phyloP scores from a whole-genome alignment of 495 filamentous ascomycete species.

The Podospora anserina region DNA sequence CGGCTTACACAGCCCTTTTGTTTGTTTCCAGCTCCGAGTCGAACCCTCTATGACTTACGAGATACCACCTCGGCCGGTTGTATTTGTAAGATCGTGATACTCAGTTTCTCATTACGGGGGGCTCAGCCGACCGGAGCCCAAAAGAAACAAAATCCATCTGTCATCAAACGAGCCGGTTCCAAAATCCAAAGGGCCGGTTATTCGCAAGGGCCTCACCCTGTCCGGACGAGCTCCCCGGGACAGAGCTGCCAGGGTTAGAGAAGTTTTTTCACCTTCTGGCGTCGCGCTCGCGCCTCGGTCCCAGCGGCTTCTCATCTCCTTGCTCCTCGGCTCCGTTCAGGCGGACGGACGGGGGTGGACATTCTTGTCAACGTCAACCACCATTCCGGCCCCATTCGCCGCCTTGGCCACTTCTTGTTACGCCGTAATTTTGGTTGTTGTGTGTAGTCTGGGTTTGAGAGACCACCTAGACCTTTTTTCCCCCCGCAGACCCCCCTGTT shows the following conservation, averaged over 20 bases:
- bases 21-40: not conserved
- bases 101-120: not conserved
- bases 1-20: not conserved
- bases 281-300: not conserved
- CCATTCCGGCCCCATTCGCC: conserved; percentile 11
- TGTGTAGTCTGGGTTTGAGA: not conserved
- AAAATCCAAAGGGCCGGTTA: not conserved
- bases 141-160: conserved; percentile 1
- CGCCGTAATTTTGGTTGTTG: not conserved
- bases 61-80: not conserved
- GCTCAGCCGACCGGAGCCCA: conserved; percentile 1
- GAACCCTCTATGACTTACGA: not conserved
- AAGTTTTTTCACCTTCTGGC: conserved; percentile 7
- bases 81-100: not conserved
- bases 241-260: not conserved
- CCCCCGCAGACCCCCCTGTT: not conserved
- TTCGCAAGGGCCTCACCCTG: not conserved
- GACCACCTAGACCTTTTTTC: not conserved
- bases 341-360: not conserved
- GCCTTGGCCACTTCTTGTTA: not conserved
- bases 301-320: not conserved
- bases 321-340: not conserved
- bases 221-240: not conserved
- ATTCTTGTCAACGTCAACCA: not conserved
- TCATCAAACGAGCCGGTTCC: conserved; percentile 6